phyloP scores from a whole-genome alignment of 495 filamentous ascomycete genomes.

The Symbiotaphrina buchneri region DNA sequence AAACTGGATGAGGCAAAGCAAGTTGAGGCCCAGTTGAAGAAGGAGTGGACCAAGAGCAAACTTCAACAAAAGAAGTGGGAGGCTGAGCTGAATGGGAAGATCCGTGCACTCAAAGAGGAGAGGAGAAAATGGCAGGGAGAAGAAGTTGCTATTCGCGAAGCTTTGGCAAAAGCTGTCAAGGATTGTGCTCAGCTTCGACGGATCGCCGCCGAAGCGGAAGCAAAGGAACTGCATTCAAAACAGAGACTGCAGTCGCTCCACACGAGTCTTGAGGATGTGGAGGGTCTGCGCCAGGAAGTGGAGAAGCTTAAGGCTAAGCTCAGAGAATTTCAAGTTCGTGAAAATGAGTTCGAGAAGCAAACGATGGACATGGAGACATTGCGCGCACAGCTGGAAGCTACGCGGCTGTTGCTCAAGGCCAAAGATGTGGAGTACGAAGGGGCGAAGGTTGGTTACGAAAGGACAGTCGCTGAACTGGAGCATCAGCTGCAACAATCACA shows the following conservation, averaged over 20 bases:
- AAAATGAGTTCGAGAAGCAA: conserved; percentile 25
- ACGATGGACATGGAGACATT: conserved; percentile 26
- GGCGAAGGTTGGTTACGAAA: conserved; percentile 18
- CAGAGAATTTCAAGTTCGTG: conserved; percentile 30
- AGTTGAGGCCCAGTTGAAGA: conserved; percentile 34
- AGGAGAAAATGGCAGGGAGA: conserved; percentile 39
- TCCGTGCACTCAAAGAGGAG: conserved; percentile 37
- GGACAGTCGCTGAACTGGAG: conserved; percentile 20
- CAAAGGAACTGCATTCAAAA: conserved; percentile 28
- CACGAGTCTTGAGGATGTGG: conserved; percentile 32
- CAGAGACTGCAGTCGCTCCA: conserved; percentile 36
- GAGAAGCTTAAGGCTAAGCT: conserved; percentile 30
- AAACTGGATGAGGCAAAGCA: conserved; percentile 46
- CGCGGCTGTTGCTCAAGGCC: conserved; percentile 25
- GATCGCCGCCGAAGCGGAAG: conserved; percentile 35
- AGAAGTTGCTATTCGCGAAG: conserved; percentile 23
- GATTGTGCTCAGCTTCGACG: conserved; percentile 32
- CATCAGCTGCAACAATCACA: conserved; percentile 14
- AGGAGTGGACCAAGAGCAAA: conserved; percentile 38
- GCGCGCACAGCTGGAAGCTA: conserved; percentile 23
- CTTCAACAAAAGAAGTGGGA: conserved; percentile 51
- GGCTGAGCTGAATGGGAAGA: conserved; percentile 32
- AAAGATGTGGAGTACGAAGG: conserved; percentile 26
- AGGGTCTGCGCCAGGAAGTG: conserved; percentile 30
- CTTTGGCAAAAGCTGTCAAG: conserved; percentile 23